Evolutionary conservation across 306 rosid species (phyloP).

Genomic region (Corylus avellana): DNA sequence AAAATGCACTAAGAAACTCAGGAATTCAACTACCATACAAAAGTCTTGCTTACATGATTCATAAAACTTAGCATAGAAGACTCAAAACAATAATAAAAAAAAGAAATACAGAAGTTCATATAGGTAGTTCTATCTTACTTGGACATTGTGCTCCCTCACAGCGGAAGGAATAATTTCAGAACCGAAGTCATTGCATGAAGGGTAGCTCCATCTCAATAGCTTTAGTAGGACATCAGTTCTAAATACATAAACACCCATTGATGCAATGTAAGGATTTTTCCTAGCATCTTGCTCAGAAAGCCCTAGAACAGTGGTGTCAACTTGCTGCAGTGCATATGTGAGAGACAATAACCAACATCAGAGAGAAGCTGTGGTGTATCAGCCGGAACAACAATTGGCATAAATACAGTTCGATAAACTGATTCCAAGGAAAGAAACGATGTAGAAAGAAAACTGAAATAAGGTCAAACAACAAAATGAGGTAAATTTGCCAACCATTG

Average conservation of each 20-base stretch:
- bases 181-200: constrained; percentile 85
- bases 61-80: not conserved
- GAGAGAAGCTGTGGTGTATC: constrained; percentile 1
- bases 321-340: constrained; percentile 59
- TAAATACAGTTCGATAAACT: not conserved
- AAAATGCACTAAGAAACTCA: constrained; percentile 16
- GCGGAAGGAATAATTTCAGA: constrained; percentile 96
- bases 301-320: constrained; percentile 82
- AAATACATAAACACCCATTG: constrained; percentile 97
- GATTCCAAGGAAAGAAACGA: not conserved
- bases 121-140: constrained; percentile 49
- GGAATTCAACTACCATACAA: not conserved
- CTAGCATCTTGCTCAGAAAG: constrained; percentile 69
- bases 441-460: constrained; percentile 10
- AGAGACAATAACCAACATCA: constrained; percentile 6
- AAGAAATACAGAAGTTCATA: constrained; percentile 1
- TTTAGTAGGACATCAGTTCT: constrained; percentile 76
- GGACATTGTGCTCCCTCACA: constrained; percentile 80
- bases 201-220: constrained; percentile 62
- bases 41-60: not conserved
- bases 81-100: constrained; percentile 1
- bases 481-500: constrained; percentile 62
- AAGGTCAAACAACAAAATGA: not conserved
- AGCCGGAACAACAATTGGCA: constrained; percentile 20
- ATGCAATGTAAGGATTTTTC: constrained; percentile 74